Evolutionary conservation across 441 rosid species (phyloP).

Genomic region (Adansonia madagascariensis): DNA sequence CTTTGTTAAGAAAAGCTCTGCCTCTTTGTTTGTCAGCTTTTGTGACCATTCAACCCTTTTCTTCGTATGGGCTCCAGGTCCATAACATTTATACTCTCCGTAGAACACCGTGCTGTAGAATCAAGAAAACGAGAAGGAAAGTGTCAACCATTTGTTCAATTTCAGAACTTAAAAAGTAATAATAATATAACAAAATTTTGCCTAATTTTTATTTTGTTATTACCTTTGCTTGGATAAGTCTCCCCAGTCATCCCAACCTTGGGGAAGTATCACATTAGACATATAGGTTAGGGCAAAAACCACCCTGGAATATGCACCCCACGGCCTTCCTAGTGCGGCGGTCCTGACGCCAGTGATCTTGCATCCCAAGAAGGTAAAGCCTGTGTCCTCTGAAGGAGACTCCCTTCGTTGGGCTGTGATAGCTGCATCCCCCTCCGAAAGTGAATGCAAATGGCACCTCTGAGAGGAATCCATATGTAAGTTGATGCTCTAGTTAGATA

Average conservation of each 20-base stretch:
- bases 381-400: conserved; percentile 57
- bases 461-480: neutral
- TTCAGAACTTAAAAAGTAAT: neutral
- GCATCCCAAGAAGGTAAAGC: conserved; percentile 63
- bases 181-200: neutral
- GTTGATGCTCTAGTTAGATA: neutral
- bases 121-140: conserved; percentile 2
- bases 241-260: conserved; percentile 68
- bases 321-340: conserved; percentile 63
- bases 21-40: conserved; percentile 10
- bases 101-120: conserved; percentile 25
- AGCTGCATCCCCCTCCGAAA: conserved; percentile 49
- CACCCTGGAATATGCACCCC: conserved; percentile 67
- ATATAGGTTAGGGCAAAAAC: conserved; percentile 57
- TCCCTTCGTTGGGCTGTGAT: conserved; percentile 58
- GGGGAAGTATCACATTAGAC: conserved; percentile 54
- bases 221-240: conserved; percentile 36
- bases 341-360: conserved; percentile 62
- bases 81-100: conserved; percentile 21
- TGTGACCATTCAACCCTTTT: conserved; percentile 26
- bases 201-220: neutral
- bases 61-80: conserved; percentile 24
- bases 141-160: neutral
- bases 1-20: conserved; percentile 22
- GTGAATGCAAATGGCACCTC: conserved; percentile 57